Evolutionary conservation across 2,329 filamentous ascomycete genomes (phyloP).

Genomic region (Neobulgaria alba): DNA sequence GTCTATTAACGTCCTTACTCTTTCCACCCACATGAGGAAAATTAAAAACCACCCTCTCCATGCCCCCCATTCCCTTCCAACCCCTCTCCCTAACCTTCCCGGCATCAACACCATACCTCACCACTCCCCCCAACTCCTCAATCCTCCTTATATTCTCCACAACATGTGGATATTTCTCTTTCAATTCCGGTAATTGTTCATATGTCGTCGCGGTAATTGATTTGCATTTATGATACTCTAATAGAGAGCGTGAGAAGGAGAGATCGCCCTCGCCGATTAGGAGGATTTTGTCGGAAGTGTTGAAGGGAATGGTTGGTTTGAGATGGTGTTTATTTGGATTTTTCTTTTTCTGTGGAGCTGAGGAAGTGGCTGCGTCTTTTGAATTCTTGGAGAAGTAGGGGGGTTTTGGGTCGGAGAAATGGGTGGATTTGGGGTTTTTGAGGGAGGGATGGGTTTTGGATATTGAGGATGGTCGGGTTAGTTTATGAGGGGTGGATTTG

Average conservation of each 20-base stretch:
- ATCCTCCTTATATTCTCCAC: conserved; percentile 49
- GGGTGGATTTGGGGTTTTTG: too few relatives aligned
- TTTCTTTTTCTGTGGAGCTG: not conserved
- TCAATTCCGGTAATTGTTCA: conserved; percentile 51
- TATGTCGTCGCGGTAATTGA: conserved; percentile 62
- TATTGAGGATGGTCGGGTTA: conserved; percentile 11
- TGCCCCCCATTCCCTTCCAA: conserved; percentile 30
- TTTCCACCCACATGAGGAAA: conserved; percentile 95
- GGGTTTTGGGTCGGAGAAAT: conserved; percentile 1
- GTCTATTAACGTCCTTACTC: conserved; percentile 85
- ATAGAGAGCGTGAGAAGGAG: conserved; percentile 63
- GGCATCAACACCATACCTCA: conserved; percentile 60
- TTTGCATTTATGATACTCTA: conserved; percentile 55
- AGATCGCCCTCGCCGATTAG: conserved; percentile 76
- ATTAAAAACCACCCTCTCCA: conserved; percentile 85
- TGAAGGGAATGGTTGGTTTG: conserved; percentile 57
- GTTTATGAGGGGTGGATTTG: conserved; percentile 9
- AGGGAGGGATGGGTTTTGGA: conserved; percentile 6
- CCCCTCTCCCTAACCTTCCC: conserved; percentile 43
- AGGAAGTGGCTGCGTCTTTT: conserved; percentile 2
- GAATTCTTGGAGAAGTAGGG: too few relatives aligned
- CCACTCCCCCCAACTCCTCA: conserved; percentile 33
- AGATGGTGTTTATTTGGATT: conserved; percentile 5
- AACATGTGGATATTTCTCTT: conserved; percentile 67
- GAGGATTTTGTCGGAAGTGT: conserved; percentile 57